phyloP scores from a whole-genome alignment of 129 eudicot genomes.

The Apium graveolens region DNA sequence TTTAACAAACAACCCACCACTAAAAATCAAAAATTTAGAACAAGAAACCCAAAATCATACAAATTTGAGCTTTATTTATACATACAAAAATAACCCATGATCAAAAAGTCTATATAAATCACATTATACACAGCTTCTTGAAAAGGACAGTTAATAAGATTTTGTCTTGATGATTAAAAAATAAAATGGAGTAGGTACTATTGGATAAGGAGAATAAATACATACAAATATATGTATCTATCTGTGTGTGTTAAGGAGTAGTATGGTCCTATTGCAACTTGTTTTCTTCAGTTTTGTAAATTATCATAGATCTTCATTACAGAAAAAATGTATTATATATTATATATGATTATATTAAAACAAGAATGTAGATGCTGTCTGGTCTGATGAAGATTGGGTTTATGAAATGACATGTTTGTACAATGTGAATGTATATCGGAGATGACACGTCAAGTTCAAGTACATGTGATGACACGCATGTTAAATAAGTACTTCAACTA shows the following conservation, averaged over 20 bases:
- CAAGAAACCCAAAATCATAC: too few species aligned
- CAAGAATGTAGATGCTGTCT: background rate
- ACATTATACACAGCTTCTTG: background rate
- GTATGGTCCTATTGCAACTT: background rate
- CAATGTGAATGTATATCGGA: background rate
- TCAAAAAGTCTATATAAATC: background rate
- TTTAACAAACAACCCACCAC: background rate
- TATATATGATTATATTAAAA: too few species aligned
- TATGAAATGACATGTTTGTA: background rate
- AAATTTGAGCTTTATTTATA: background rate
- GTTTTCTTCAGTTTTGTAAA: background rate
- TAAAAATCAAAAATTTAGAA: background rate
- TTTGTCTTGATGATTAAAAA: constrained; percentile 2
- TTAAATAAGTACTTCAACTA: too few species aligned
- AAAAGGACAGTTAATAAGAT: background rate
- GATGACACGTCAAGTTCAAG: background rate
- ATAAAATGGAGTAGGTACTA: background rate
- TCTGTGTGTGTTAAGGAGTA: background rate
- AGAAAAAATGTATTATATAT: background rate
- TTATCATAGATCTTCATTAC: background rate
- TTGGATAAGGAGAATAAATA: background rate
- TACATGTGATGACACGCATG: background rate
- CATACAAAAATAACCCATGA: background rate
- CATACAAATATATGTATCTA: background rate
- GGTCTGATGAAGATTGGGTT: background rate